phyloP scores from a whole-genome alignment of 805 yeast species.

The Candida odintsovae region DNA sequence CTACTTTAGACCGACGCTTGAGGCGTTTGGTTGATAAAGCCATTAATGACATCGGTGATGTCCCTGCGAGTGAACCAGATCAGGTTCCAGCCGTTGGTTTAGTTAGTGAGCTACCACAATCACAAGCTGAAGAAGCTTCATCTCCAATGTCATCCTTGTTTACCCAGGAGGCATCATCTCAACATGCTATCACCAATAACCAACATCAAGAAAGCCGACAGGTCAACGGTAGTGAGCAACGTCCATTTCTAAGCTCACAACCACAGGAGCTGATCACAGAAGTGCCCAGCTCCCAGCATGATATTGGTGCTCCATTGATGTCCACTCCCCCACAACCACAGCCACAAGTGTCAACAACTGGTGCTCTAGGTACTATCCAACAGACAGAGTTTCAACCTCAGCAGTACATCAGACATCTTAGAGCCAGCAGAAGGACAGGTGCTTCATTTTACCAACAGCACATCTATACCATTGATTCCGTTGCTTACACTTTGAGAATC shows the following conservation, averaged over 20 bases:
- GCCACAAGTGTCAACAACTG: not conserved
- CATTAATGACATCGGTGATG: not conserved
- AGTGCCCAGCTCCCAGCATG: not conserved
- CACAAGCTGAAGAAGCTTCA: not conserved
- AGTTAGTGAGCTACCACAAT: no score
- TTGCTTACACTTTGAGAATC: constrained; percentile 15
- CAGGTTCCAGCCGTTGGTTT: no score
- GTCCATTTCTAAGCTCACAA: not conserved
- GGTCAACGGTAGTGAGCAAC: not conserved
- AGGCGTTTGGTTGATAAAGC: not conserved
- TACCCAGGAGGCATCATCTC: not conserved
- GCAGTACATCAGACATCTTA: not conserved
- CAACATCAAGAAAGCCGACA: not conserved
- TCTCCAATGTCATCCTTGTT: not conserved
- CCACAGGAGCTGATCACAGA: not conserved
- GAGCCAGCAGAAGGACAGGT: constrained; percentile 12
- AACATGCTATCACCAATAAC: not conserved
- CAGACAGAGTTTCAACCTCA: not conserved
- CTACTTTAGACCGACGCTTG: not conserved
- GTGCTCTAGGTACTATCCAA: not conserved
- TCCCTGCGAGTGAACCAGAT: not conserved
- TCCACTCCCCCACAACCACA: not conserved
- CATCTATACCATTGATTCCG: constrained; percentile 22
- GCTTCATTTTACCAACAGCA: constrained; percentile 21
- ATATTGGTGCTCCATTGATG: not conserved